These are phyloP conservation scores for Groenewaldozyma salmanticensis DNA, from an alignment of 805 yeast genomes.

Conservation along the genomic window DNA sequence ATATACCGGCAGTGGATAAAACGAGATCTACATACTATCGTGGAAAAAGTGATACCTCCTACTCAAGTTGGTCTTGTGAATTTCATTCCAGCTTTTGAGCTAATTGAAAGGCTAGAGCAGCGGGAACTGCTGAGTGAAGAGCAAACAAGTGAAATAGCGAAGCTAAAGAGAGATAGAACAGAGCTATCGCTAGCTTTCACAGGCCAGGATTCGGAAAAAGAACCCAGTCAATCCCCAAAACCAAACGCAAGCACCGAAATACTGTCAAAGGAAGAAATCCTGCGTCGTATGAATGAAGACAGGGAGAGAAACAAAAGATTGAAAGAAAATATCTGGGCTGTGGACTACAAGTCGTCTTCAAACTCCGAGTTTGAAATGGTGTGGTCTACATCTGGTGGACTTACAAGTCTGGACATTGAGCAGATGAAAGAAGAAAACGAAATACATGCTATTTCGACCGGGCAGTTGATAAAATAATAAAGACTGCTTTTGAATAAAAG, in stretches of 20 bases:
- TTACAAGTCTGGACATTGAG: conserved; percentile 39
- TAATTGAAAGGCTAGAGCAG: conserved; percentile 8
- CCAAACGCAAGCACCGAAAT: neutral
- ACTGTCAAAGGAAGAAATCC: conserved; percentile 38
- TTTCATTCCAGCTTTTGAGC: conserved; percentile 9
- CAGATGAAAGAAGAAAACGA: conserved; percentile 46
- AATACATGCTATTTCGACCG: conserved; percentile 29
- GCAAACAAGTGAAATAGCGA: neutral
- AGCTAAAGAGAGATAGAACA: conserved; percentile 4
- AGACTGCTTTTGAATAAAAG: no score
- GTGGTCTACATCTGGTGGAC: conserved; percentile 28
- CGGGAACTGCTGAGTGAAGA: conserved; percentile 2
- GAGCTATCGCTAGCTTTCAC: neutral
- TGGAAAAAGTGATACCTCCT: conserved; percentile 20
- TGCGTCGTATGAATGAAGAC: conserved; percentile 83
- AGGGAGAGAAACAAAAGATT: conserved; percentile 76
- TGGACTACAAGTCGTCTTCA: conserved; percentile 34
- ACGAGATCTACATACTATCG: conserved; percentile 21
- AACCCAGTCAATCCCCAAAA: neutral
- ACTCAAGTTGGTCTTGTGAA: conserved; percentile 12
- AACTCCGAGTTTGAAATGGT: conserved; percentile 41
- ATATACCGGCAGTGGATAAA: conserved; percentile 22
- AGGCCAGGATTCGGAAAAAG: conserved; percentile 1
- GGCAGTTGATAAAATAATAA: neutral
- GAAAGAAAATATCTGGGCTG: conserved; percentile 74